Percentiles rank a stretch among this genome's conserved stretches.
These are phyloP conservation scores for Malassezia yamatoensis DNA, from an alignment of 1,284 basidiomycete species.

Conservation along the genomic window DNA sequence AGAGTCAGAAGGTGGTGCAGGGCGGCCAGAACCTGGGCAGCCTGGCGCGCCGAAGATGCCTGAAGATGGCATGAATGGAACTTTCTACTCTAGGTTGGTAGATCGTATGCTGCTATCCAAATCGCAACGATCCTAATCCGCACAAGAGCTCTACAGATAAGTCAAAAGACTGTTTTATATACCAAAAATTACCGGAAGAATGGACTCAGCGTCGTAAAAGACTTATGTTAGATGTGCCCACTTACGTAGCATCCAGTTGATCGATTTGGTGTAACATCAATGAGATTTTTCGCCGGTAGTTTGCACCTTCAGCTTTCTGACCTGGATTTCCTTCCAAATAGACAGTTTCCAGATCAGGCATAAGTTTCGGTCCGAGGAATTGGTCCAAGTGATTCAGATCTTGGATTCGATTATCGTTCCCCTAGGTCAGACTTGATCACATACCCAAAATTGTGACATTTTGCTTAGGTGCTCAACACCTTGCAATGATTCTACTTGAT, in stretches of 20 bases:
- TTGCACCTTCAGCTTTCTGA: slow-evolving; percentile 64
- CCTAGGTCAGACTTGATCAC: slow-evolving; percentile 53
- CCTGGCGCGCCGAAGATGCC: slow-evolving; percentile 37
- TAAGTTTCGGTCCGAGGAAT: slow-evolving; percentile 59
- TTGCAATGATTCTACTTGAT: slow-evolving; percentile 69
- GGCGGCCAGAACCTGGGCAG: slow-evolving; percentile 26
- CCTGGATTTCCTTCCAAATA: slow-evolving; percentile 93
- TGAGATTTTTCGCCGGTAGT: slow-evolving; percentile 81
- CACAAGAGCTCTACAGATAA: neutral
- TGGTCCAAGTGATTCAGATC: slow-evolving; percentile 61
- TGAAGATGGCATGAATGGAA: slow-evolving; percentile 29
- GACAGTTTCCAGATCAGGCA: slow-evolving; percentile 64
- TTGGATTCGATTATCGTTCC: slow-evolving; percentile 74
- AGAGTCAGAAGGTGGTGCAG: slow-evolving; percentile 25
- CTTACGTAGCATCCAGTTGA: slow-evolving; percentile 91
- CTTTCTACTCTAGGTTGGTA: slow-evolving; percentile 34
- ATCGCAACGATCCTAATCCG: neutral
- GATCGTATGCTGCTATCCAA: slow-evolving; percentile 26
- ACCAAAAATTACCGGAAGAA: neutral
- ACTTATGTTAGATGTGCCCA: slow-evolving; percentile 23
- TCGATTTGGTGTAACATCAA: slow-evolving; percentile 74
- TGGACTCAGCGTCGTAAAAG: slow-evolving; percentile 5
- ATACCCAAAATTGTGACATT: slow-evolving; percentile 87
- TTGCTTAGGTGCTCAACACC: slow-evolving; percentile 64
- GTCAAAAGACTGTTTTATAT: neutral